Evolutionary conservation across 2,329 filamentous ascomycete species (phyloP).

Genomic region (Hypoxylon sp.): DNA sequence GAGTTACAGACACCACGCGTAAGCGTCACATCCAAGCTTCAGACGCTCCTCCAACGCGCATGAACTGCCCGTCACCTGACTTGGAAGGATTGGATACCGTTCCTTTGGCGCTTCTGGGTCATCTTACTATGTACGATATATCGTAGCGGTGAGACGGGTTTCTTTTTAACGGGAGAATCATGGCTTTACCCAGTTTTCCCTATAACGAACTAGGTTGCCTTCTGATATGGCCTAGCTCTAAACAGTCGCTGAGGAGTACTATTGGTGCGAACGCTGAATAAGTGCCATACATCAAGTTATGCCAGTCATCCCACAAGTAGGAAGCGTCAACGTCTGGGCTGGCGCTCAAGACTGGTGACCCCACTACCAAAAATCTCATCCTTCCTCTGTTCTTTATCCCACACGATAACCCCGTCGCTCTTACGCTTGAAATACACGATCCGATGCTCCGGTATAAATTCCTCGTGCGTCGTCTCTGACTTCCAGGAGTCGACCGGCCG

Average conservation of each 20-base stretch:
- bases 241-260: neutral
- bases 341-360: slow-evolving; percentile 44
- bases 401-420: slow-evolving; percentile 65
- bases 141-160: slow-evolving; percentile 18
- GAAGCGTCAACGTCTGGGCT: slow-evolving; percentile 5
- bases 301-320: slow-evolving; percentile 3
- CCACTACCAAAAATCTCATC: slow-evolving; percentile 71
- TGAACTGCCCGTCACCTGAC: slow-evolving; percentile 40
- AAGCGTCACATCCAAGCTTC: slow-evolving; percentile 26
- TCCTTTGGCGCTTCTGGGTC: slow-evolving; percentile 6
- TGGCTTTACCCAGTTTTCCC: neutral
- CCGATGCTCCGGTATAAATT: slow-evolving; percentile 75
- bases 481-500: slow-evolving; percentile 69
- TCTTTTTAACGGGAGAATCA: neutral
- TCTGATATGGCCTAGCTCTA: neutral
- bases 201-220: neutral
- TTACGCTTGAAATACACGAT: slow-evolving; percentile 71
- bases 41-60: slow-evolving; percentile 24
- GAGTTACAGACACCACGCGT: slow-evolving; percentile 14
- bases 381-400: slow-evolving; percentile 67
- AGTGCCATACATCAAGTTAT: neutral
- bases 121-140: neutral
- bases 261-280: slow-evolving; percentile 5
- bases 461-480: slow-evolving; percentile 72
- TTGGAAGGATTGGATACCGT: slow-evolving; percentile 20